A percentile compares a stretch with the other conserved stretches of the same genome.
Conservation (phyloP, 2,329 filamentous ascomycete genomes). For the Paramyrothecium sp. region DNA sequence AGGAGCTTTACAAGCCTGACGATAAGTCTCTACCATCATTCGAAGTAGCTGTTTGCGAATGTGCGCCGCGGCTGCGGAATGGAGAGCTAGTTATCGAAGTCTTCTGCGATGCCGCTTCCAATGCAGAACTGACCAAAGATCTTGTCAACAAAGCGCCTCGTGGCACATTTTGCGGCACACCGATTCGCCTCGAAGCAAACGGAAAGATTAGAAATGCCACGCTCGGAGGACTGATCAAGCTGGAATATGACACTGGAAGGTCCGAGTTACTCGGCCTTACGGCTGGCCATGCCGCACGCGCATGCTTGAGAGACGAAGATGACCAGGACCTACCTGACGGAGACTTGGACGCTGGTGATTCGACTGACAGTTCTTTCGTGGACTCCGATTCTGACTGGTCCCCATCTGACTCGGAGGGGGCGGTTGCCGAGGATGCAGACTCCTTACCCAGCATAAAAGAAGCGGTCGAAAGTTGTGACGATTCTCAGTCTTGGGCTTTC, state of each 20-base stretch:
- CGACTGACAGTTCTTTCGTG: not conserved
- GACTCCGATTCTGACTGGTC: not conserved
- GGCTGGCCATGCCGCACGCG: not conserved
- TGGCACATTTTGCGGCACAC: not conserved
- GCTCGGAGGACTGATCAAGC: not conserved
- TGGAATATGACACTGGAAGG: not conserved
- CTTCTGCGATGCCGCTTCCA: not conserved
- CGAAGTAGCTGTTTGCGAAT: not conserved
- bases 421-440: not conserved
- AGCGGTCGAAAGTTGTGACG: not conserved
- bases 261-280: not conserved
- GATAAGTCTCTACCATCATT: not conserved
- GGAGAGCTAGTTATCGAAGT: not conserved
- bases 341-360: not conserved
- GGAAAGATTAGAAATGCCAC: not conserved
- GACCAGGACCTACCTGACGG: not conserved
- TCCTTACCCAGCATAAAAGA: not conserved
- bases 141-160: not conserved
- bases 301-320: not conserved
- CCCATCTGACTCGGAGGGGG: not conserved
- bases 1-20: not conserved
- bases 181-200: not conserved
- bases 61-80: not conserved
- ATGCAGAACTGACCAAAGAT: not conserved
- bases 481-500: not conserved